Percentiles rank a stretch among this genome's conserved stretches.
phyloP scores from a whole-genome alignment of 176 grass and related monocot genomes.

The Hsuehochloa calcarea region DNA sequence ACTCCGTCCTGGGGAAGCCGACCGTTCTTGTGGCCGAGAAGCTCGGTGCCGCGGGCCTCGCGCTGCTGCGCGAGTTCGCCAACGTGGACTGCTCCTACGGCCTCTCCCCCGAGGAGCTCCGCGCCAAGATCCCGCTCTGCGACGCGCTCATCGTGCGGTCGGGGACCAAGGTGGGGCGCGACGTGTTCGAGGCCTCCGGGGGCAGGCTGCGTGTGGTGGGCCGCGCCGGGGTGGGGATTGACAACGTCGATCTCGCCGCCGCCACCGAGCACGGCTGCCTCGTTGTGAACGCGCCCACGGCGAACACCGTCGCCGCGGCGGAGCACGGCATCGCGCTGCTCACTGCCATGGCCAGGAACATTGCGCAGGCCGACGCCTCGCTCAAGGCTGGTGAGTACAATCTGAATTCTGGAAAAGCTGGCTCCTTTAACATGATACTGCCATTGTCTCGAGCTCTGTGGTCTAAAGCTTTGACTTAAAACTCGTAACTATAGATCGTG shows the following conservation, averaged over 20 bases:
- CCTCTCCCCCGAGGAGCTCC: slow-evolving; percentile 75
- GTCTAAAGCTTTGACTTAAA: not conserved
- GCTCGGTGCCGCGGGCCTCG: slow-evolving; percentile 69
- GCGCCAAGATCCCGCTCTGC: slow-evolving; percentile 79
- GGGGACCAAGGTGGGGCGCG: slow-evolving; percentile 68
- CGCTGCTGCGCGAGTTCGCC: slow-evolving; percentile 63
- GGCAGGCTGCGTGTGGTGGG: slow-evolving; percentile 76
- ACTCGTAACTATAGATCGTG: not conserved
- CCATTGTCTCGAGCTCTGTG: not conserved
- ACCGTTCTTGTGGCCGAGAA: slow-evolving; percentile 83
- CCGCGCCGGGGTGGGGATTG: slow-evolving; percentile 76
- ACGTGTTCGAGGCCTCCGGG: slow-evolving; percentile 69
- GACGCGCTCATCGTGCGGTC: slow-evolving; percentile 87
- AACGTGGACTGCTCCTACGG: slow-evolving; percentile 92
- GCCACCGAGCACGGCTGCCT: slow-evolving; percentile 90
- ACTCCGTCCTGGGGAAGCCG: slow-evolving; percentile 44
- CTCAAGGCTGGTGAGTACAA: slow-evolving; percentile 69
- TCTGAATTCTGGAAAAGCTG: not conserved
- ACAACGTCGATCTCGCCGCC: slow-evolving; percentile 88
- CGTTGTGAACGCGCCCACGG: slow-evolving; percentile 87
- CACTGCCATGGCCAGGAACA: slow-evolving; percentile 68
- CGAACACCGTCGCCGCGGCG: slow-evolving; percentile 78
- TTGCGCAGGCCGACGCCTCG: slow-evolving; percentile 74
- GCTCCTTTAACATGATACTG: not conserved
- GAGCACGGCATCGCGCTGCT: slow-evolving; percentile 81